Percentiles rank a stretch among this genome's conserved stretches.
These are phyloP conservation scores for Phytophthora sp. DNA, from an alignment of 352 stramenopile genomes.

Conservation along the genomic window DNA sequence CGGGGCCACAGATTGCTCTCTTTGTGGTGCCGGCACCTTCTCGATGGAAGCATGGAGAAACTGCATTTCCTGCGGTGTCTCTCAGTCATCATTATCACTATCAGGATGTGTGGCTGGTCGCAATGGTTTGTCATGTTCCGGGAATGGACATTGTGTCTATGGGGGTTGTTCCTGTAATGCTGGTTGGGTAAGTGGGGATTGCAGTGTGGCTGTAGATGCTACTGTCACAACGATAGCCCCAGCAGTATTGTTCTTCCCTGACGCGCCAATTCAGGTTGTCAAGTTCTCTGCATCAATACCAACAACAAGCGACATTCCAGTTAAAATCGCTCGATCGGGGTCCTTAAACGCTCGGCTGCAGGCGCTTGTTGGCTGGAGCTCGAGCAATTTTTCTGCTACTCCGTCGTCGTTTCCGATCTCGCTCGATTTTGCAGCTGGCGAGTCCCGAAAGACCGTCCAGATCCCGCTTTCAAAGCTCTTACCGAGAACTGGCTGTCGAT, in stretches of 20 bases:
- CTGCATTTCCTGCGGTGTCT: slow-evolving; percentile 55
- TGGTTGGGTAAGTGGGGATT: slow-evolving; percentile 55
- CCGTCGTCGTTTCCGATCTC: slow-evolving; percentile 17
- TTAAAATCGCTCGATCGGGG: slow-evolving; percentile 46
- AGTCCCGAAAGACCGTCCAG: slow-evolving; percentile 27
- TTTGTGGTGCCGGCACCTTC: slow-evolving; percentile 46
- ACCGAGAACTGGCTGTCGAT: slow-evolving; percentile 42
- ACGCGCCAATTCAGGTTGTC: slow-evolving; percentile 33
- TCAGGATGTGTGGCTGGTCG: slow-evolving; percentile 51
- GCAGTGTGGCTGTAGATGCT: slow-evolving; percentile 29
- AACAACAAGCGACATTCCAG: slow-evolving; percentile 23
- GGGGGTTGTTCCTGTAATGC: slow-evolving; percentile 56
- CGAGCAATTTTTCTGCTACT: slow-evolving; percentile 40
- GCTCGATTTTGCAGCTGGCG: slow-evolving; percentile 36
- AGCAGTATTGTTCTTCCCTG: slow-evolving; percentile 57
- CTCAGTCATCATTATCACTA: slow-evolving; percentile 29
- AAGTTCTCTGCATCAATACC: slow-evolving; percentile 15
- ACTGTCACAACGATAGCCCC: slow-evolving; percentile 2
- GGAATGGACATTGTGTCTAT: slow-evolving; percentile 56
- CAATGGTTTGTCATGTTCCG: slow-evolving; percentile 67
- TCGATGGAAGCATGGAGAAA: slow-evolving; percentile 59
- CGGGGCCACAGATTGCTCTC: slow-evolving; percentile 41
- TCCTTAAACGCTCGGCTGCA: slow-evolving; percentile 21
- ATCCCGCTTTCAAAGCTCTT: slow-evolving; percentile 37
- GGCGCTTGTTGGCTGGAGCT: slow-evolving; percentile 31